Evolutionary conservation across 345 rosid genomes (phyloP), one percentile per base, ranked within the genome.

Genomic region (Syzygium aromaticum): DNA sequence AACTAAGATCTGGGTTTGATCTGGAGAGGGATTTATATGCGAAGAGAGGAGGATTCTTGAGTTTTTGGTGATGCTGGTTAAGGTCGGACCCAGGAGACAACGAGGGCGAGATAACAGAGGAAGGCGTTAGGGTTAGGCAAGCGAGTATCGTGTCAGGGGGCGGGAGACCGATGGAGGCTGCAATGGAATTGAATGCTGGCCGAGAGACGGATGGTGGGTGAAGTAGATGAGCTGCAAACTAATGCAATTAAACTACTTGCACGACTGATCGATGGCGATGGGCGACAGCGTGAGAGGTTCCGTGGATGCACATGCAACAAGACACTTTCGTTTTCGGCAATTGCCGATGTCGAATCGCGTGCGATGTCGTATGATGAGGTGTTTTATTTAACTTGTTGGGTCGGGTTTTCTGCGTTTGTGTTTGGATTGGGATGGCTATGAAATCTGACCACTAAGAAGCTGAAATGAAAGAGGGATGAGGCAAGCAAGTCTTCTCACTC

Each of bases 171-270:
- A 2, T 17, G 80, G 77, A n/a, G 19, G 7, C 4, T 43, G 51
- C 27, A 3, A 61, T 14, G 7, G 67, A 53, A 64, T 43, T 67
- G 86, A 59, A 52, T 30, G 38, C 51, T 14, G 46, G 38, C 25
- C 40, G 7, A 40, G 10, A 17, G 7, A 77, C 88, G 84, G 67
- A 7, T 11, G 88, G 84, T 86, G 91, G 96, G 78, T 88, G 54
- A 90, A 90, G 96, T 91, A 63, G 98, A 89, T 94, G 95, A 96
- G 94, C 95, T 28, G 94, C 90, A 86, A 95, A 92, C 98, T 90
- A 88, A 92, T 95, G 77, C 86, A 90, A 88, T 93, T 90, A 94
- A 92, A 67, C 46, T 73, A 40, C 80, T 67, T 73, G 80, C 25
- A 38, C 12, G 13, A 17, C 80, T 19, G 80, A 73, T 67, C 46